Evolutionary conservation across 345 rosid genomes (phyloP), one percentile per base, ranked within the genome.

Genomic region (Eutrema heterophyllum): DNA sequence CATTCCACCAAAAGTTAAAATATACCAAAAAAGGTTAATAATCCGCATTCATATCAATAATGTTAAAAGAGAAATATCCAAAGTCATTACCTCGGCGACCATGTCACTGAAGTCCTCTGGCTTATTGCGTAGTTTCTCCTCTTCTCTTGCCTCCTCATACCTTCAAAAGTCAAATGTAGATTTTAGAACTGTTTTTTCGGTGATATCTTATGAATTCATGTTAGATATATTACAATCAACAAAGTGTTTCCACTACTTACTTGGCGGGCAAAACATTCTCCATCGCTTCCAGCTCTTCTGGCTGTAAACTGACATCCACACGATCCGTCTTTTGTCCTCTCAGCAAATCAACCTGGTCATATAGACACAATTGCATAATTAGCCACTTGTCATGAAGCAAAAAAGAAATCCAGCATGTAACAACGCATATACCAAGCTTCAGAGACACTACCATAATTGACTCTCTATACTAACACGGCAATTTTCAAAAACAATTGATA

Each of bases 91-190:
- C 99, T 96, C 98, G 1, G 96, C 92, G 40, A 96, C 99, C 99
- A 96, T 96, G 78, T 96, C 98, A 73, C 98, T 92, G 81, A 96
- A 92, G 67, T 96, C 97, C 78, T 87, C 97, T n/a, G 84, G 89
- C 74, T 92, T 95, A 81, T 87, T 96, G 24, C 96, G 96, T 43
- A 81, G 55, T 72, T 96, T 96, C 85, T 90, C 99, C 78, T 92
- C 98, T 73, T 96, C 98, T 68, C 99, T 84, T 24, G 99, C 99
- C 83, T 92, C 99, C 86, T 90, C 98, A 5, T 92, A 96, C 84
- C 99, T 95, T 77, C 38, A 18, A 58, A 57, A 53, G 67, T 29
- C 62, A 45, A 29, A 36, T 49, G 18, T 14, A 12, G 12, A 52
- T 54, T 60, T 40, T 7, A 10, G 5, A 13, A 49, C 59, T 54